phyloP scores from a whole-genome alignment of 1,284 basidiomycete species.

The Ustilago bromivora region DNA sequence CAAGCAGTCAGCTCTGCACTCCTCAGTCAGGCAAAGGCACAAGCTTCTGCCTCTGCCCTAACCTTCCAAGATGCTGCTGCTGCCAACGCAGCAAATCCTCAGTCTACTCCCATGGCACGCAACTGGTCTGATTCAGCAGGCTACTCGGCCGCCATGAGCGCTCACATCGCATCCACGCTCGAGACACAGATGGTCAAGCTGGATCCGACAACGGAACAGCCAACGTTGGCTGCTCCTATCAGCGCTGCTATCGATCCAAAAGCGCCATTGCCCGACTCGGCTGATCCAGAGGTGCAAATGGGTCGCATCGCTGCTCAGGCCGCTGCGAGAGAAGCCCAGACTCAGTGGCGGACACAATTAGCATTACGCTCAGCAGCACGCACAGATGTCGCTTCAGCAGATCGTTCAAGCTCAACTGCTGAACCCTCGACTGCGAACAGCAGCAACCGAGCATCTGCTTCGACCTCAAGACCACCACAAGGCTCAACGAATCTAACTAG shows the following conservation, averaged over 20 bases:
- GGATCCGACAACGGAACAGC: neutral
- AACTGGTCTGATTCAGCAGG: constrained; percentile 43
- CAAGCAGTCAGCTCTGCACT: constrained; percentile 57
- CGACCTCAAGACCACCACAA: neutral
- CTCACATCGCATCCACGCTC: constrained; percentile 46
- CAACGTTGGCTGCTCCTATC: constrained; percentile 12
- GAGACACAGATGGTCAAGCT: constrained; percentile 27
- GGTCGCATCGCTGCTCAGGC: constrained; percentile 53
- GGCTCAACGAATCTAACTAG: neutral
- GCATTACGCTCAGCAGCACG: constrained; percentile 37
- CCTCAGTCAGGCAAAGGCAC: constrained; percentile 52
- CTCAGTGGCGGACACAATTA: constrained; percentile 50
- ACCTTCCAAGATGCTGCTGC: constrained; percentile 5
- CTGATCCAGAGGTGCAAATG: constrained; percentile 41
- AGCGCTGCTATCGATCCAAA: constrained; percentile 26
- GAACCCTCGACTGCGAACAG: neutral
- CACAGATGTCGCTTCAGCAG: constrained; percentile 8
- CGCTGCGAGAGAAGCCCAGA: constrained; percentile 53
- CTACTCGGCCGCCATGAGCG: constrained; percentile 58
- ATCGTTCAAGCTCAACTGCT: neutral
- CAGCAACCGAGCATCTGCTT: neutral
- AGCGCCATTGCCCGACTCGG: constrained; percentile 9
- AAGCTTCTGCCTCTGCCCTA: constrained; percentile 30
- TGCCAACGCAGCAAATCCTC: constrained; percentile 8
- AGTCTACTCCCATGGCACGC: constrained; percentile 35